Base-by-base conservation (phyloP, 2,329 filamentous ascomycete genomes). In the Pezicula carpinea region DNA sequence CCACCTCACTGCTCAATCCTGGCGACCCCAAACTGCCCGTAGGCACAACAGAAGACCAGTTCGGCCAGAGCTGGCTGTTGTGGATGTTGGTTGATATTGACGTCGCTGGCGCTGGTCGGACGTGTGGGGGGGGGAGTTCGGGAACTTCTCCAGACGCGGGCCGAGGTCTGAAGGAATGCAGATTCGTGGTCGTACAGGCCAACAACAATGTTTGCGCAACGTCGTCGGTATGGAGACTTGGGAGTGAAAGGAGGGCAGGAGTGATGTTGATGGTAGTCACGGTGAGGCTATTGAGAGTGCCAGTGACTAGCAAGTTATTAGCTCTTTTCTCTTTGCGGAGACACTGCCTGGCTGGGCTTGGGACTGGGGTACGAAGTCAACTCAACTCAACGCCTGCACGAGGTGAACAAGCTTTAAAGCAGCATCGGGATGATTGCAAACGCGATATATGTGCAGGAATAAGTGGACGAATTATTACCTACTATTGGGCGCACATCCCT, bases 271-370 rank as follows among this genome's bases (percentile, higher is more conserved):
- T 40, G 26, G 26, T 29, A 11, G 26, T 29, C 26, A 29, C 38
- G 26, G 13, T 40, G 38, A 40, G 38, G 38, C 38, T 23, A 26
- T 40, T 40, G 38, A 40, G 26, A 23, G 38, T 21, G 22, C 38
- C 13, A 40, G 22, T 23, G 38, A 40, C 21, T 40, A 40, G 38
- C 18, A 40, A 15, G n/a, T 15, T 23, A 40, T 22, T 40, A 40
- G 38, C 19, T 40, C 38, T 8, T 40, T 22, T 29, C 38, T 40
- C 22, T 22, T 29, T 40, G 38, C 38, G 38, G 38, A 40, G 38
- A 40, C 38, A 23, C 22, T 35, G 18, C n/a, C 33, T 35, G 33
- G 26, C 26, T 29, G 33, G 33, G 33, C 18, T 35, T 35, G 33
- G 15, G 33, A 15, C n/a, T 15, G 18, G n/a, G 33, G 18, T 19